Evolutionary conservation across 306 rosid species (phyloP), one percentile per base, ranked within the genome.

Genomic region (Prunus armeniaca): DNA sequence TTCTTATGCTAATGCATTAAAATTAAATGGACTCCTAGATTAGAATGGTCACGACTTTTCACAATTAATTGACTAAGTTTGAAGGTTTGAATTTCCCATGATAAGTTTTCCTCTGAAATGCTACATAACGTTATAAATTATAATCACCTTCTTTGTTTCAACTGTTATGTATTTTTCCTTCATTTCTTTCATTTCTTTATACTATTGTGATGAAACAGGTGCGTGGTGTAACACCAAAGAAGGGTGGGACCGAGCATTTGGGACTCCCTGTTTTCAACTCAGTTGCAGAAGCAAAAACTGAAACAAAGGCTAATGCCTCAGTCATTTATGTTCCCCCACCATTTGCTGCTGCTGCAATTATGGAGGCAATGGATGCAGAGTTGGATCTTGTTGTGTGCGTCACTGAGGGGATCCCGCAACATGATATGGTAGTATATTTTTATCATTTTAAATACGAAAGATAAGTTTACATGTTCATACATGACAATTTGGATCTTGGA

Each of bases 401-500:
- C 78, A 96, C 99, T 2, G 99, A 96, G 76, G 99, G 99, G n/a
- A 91, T 96, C 86, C 99, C 99, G 0, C 99, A 96, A 69, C 99
- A 96, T 73, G 99, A 96, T 69, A 96, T 96, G 99, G 99, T 86
- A 72, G 25, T 51, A 12, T 27, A n/a, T 9, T 69, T 49, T 22
- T 27, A 72, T 38, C 67, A 9, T 34, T 71, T 54, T 30, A 62
- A 15, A 20, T 41, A 19, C 4, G 51, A 71, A 52, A 7, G 27
- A 54, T 51, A 30, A 10, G 63, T 32, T 70, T 50, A 20, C 63
- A n/a, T 71, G 20, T 32, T 20, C 15, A 10, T 60, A 55, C 51
- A 9, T 55, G 20, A 38, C 30, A 54, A 49, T 69, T 69, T 49
- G 60, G 25, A 17, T 67, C 12, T 43, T 20, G 15, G 12, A 22